Base-by-base conservation (phyloP, 176 grass and related monocot species). In the Eragrostis curvula region DNA sequence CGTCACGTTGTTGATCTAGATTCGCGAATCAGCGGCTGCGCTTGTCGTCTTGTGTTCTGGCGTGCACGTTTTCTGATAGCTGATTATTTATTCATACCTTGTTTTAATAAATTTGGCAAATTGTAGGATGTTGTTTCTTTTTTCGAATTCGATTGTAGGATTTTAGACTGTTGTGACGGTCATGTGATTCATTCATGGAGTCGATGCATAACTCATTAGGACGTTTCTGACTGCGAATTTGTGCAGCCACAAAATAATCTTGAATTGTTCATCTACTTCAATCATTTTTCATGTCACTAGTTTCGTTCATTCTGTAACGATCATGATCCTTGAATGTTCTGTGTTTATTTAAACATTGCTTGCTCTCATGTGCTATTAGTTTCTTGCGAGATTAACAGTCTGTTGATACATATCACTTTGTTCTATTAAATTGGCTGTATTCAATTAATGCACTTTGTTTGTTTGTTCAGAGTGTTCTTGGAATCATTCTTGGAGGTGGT, bases 401-500 rank as follows among this genome's bases (percentile, higher is more conserved):
- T 83, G 21, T 25, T 8, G 21, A 24, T 73, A n/a, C 21, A 32
- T 13, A 50, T 36, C 4, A 66, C 0, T 67, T 36, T 70, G 2
- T 43, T 77, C 1, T 36, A 82, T 82, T 65, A 29, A 42, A 30
- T 83, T 86, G 39, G 42, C 12, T 6, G 15, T 88, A 29, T 18
- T 12, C 61, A 53, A 81, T 20, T 78, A 44, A 88, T 74, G 49
- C 10, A 66, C 29, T 64, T 72, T 56, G 40, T 71, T 80, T 85
- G 40, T 86, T 70, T 20, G 43, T 78, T 71, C 53, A 98, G 96
- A 98, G 92, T 91, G 96, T 98, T 89, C 77, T 98, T 32, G 96
- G 96, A 28, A 98, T 98, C 58, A 98, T 98, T 79, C 90, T 98
- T 29, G 96, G 96, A 47, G 96, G 96, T 79, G 90, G 94, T 13